Evolutionary conservation across 108 stramenopile genomes (phyloP).

Genomic region (Cyclotella kingstonii): DNA sequence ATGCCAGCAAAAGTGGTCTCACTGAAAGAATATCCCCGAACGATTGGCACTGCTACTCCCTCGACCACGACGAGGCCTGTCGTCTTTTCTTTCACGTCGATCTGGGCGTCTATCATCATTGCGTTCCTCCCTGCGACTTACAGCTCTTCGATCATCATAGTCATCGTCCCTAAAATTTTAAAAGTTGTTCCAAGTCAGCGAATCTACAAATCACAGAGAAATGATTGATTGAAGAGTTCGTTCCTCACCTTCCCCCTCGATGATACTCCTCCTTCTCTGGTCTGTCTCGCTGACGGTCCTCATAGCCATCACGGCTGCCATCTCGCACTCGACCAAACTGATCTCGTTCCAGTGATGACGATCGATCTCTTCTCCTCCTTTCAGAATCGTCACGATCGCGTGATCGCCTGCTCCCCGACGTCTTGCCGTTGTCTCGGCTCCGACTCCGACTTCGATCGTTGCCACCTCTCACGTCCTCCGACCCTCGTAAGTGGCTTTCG

Average conservation of each 20-base stretch:
- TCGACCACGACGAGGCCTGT: constrained; percentile 12
- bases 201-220: neutral
- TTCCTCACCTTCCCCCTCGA: neutral
- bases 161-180: constrained; percentile 6
- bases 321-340: constrained; percentile 12
- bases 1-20: neutral
- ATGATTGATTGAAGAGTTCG: neutral
- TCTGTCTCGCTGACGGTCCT: neutral
- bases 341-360: constrained; percentile 6
- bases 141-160: constrained; percentile 22
- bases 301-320: neutral
- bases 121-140: constrained; percentile 12
- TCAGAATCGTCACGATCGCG: constrained; percentile 3
- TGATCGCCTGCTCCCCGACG: neutral
- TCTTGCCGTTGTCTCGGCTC: neutral
- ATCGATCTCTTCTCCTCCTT: constrained; percentile 1
- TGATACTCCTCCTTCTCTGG: neutral
- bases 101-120: constrained; percentile 7
- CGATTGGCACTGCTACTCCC: constrained; percentile 16
- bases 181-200: too few relatives aligned
- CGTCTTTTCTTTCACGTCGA: constrained; percentile 4
- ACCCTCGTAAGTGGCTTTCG: neutral
- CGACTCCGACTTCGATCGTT: constrained; percentile 6
- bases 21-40: constrained; percentile 32
- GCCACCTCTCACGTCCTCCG: constrained; percentile 3